Base-by-base conservation (phyloP, 129 eudicot species). In the Pulicaria dysenterica region DNA sequence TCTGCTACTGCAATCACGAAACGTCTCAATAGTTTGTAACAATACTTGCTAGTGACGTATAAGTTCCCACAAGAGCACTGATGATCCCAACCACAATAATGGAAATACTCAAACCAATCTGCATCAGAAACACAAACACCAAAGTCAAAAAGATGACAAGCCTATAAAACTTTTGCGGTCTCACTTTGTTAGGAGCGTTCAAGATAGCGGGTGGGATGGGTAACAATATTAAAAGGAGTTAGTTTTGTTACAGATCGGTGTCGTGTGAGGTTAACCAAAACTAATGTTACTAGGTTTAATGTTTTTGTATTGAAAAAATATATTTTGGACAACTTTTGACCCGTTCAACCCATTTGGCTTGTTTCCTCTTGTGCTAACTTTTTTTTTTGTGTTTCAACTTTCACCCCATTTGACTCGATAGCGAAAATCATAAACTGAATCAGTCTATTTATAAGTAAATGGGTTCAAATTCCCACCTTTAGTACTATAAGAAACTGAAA, bases 51-150 rank as follows among this genome's bases (percentile, higher is more conserved):
- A 85, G 45, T 3, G 96, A 85, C 5, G 86, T 75, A 77, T 79
- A 90, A 7, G 95, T 85, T 53, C 98, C 98, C 34, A 93, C 67
- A 3, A 74, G 68, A 59, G 82, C 98, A 46, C 89, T 63, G 39
- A 78, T 38, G 53, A 79, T 19, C 47, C 98, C 98, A 77, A 89
- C 44, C 41, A 69, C 89, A 19, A 90, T 75, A 19, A 86, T 83
- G 5, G 77, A 64, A 44, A 50, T 55, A 78, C 98, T 86, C 72
- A 86, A 68, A 38, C 68, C 67, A 73, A 77, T 72, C 95, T 92
- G 85, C 10, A 59, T 9, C 45, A 15, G 11, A 31, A 64, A 31
- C 5, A 63, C 36, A 45, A 39, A 42, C 4, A 71, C 9, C 43
- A n/a, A 6, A 10, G 46, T 40, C 19, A n/a, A 24, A 7, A 36